Base-by-base conservation (phyloP, 2,329 filamentous ascomycete species). In the Parascedosporium putredinis region DNA sequence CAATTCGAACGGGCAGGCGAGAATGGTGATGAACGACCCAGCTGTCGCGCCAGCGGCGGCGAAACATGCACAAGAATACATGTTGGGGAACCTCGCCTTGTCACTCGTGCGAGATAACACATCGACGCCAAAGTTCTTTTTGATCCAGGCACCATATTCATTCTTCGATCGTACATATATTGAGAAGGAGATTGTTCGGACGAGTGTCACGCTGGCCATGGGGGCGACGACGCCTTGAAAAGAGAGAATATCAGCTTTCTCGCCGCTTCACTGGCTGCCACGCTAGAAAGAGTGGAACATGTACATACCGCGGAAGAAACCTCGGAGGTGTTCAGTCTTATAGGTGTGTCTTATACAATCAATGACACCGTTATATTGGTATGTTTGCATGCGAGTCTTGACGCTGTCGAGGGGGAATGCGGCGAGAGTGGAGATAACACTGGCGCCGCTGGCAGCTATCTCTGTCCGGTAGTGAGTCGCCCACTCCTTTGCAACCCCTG, bases 401-500 rank as follows among this genome's bases (percentile, higher is more conserved):
- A 91, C 84, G 59, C 88, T 91, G 65, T 94, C 88, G 57, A 94
- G 78, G 20, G 88, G 88, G 62, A 91, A 94, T n/a, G 87, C 84
- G 56, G 78, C 74, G 61, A 88, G 76, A 38, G 87, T 93, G 33
- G 85, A 88, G 51, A 91, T 73, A 56, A 90, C 74, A 65, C 84
- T 90, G 62, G 84, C 86, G 34, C 81, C 74, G 66, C 83, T 86
- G 42, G 88, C 87, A 53, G 86, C 81, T 56, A 93, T 81, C 67
- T 91, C 85, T 45, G 84, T 90, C 56, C 86, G 79, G 66, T 93
- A 91, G 57, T 76, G 77, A 69, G 88, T 89, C 60, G 84, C 73
- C 71, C 83, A 33, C 49, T 34, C 20, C 34, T 14, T 25, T 22
- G 43, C 20, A 14, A 23, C 4, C 43, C 27, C 38, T 43, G 20